Evolutionary conservation across 2,329 filamentous ascomycete genomes (phyloP), one percentile per base, ranked within the genome.

Genomic region (Venturia aucupariae): DNA sequence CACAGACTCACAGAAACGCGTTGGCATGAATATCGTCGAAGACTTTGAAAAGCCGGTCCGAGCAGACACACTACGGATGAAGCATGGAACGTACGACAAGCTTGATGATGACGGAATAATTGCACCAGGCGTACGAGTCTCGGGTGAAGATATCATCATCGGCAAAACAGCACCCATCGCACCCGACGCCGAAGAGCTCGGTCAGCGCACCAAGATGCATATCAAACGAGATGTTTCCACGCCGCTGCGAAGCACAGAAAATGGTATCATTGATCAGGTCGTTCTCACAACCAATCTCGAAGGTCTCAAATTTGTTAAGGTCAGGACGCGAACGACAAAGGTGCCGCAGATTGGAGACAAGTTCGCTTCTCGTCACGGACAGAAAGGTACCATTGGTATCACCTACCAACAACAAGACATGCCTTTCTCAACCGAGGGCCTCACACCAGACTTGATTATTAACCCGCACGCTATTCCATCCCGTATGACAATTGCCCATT

Each of bases 401-500:
- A 97, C 94, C 1, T 99, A 95, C 77, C 87, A 93, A 61, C 90
- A 96, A 71, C 94, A 99, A 76, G 95, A 99, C 73, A 99, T 99
- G 95, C 95, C 95, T 0, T 99, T 99, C 76, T 94, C 91, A 3
- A 82, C 86, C 44, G 91, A 97, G 74, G 94, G 95, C 71, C 84
- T 99, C 63, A 89, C 89, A 0, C 94, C 95, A 0, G 95, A 99
- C 77, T 83, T 99, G 68, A 97, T 99, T 77, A 97, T 99, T 82
- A 99, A 99, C 77, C 94, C 94, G 0, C 94, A 99, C 83, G 95
- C 94, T 74, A 99, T 99, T 84, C 94, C 94, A 0, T 99, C 94
- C 64, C 94, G 94, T 85, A 99, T 99, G 94, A 99, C 95, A 2
- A 99, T 99, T 86, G 94, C 94, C 71, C 94, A 99, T 83, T 92